Percentiles rank a stretch among this genome's conserved stretches.
phyloP scores from a whole-genome alignment of 352 stramenopile genomes.

The Globisporangium apiculatum region DNA sequence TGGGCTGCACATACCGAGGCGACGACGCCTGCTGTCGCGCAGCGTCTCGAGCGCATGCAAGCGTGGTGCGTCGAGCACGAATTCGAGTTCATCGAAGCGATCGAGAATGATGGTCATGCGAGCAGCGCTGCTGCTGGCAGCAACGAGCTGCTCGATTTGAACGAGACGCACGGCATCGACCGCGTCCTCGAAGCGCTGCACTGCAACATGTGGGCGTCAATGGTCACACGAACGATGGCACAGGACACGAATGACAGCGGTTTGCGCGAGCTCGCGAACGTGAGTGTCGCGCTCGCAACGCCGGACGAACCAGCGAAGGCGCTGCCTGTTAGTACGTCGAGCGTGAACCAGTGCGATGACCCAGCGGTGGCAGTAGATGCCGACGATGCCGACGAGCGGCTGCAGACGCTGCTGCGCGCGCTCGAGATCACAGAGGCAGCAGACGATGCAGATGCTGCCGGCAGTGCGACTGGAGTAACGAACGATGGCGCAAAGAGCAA shows the following conservation, averaged over 20 bases:
- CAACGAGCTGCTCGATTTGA: neutral
- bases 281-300: constrained; percentile 10
- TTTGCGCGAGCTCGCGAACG: constrained; percentile 10
- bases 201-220: constrained; percentile 75
- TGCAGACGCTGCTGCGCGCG: constrained; percentile 40
- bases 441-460: neutral
- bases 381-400: constrained; percentile 23
- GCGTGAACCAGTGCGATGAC: constrained; percentile 3
- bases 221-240: constrained; percentile 29
- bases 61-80: constrained; percentile 50
- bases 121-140: constrained; percentile 4
- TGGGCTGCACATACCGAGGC: constrained; percentile 13
- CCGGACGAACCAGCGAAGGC: constrained; percentile 5
- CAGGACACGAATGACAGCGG: constrained; percentile 1
- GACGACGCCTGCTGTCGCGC: constrained; percentile 7
- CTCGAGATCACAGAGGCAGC: constrained; percentile 29
- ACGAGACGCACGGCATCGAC: constrained; percentile 48
- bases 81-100: constrained; percentile 54
- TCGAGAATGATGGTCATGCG: constrained; percentile 7
- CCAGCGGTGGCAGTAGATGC: neutral
- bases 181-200: constrained; percentile 71
- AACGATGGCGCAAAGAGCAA: neutral
- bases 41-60: constrained; percentile 27
- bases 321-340: neutral
- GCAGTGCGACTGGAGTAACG: neutral